phyloP scores from a whole-genome alignment of 2,329 filamentous ascomycete genomes.

The Aotearoamyces nothofagi region DNA sequence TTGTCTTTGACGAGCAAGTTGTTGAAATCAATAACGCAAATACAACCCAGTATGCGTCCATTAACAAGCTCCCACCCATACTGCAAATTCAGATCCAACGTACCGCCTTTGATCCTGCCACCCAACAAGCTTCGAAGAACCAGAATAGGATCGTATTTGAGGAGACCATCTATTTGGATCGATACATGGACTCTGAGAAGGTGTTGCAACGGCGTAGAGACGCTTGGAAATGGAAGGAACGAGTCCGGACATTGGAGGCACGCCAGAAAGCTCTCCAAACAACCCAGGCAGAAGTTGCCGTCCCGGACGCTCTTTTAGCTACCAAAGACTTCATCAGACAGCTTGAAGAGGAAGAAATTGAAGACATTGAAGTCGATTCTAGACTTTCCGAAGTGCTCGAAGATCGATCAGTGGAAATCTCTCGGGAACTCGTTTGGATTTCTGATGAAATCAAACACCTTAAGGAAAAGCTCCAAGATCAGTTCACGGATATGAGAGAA shows the following conservation, averaged over 20 bases:
- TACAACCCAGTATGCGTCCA: slow-evolving; percentile 51
- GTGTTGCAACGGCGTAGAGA: slow-evolving; percentile 49
- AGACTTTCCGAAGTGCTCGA: slow-evolving; percentile 25
- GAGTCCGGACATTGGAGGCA: slow-evolving; percentile 38
- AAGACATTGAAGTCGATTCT: slow-evolving; percentile 26
- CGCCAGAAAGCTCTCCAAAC: slow-evolving; percentile 15
- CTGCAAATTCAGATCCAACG: slow-evolving; percentile 84
- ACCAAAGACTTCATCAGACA: slow-evolving; percentile 26
- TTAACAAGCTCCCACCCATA: slow-evolving; percentile 66
- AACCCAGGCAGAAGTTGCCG: slow-evolving; percentile 11
- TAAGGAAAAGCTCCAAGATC: slow-evolving; percentile 23
- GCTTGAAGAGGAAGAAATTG: slow-evolving; percentile 23
- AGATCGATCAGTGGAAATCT: slow-evolving; percentile 26
- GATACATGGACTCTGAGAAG: slow-evolving; percentile 60
- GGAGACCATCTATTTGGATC: slow-evolving; percentile 71
- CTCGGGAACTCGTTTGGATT: slow-evolving; percentile 28
- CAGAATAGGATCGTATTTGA: slow-evolving; percentile 65
- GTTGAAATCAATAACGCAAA: slow-evolving; percentile 49
- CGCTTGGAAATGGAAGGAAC: slow-evolving; percentile 60
- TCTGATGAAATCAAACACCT: slow-evolving; percentile 30
- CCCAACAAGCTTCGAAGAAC: slow-evolving; percentile 51
- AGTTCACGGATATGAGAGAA: slow-evolving; percentile 48
- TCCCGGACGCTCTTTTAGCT: slow-evolving; percentile 14
- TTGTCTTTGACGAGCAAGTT: slow-evolving; percentile 67
- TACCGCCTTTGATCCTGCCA: slow-evolving; percentile 52